These are phyloP conservation scores for Rosellinia necatrix DNA, from an alignment of 2,329 filamentous ascomycete species.

Conservation along the genomic window DNA sequence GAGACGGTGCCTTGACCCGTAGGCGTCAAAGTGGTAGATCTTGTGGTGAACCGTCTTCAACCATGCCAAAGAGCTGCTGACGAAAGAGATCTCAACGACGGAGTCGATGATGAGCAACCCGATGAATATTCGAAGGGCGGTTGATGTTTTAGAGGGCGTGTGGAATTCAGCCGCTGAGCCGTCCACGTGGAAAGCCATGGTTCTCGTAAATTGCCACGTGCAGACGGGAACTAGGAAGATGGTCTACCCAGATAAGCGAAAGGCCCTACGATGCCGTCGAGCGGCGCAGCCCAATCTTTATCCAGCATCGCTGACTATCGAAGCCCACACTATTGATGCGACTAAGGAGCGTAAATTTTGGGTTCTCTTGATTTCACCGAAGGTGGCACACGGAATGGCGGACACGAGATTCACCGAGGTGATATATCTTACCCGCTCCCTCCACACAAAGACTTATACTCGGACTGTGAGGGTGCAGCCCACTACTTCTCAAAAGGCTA, in stretches of 20 bases:
- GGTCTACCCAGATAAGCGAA: too few relatives aligned
- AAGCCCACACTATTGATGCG: not conserved
- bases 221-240: not conserved
- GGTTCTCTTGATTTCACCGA: not conserved
- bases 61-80: slow-evolving; percentile 46
- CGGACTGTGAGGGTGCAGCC: too few relatives aligned
- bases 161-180: not conserved
- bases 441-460: too few relatives aligned
- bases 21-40: slow-evolving; percentile 33
- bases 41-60: slow-evolving; percentile 41
- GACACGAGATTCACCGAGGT: too few relatives aligned
- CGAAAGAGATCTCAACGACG: slow-evolving; percentile 46
- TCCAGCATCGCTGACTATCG: not conserved
- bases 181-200: slow-evolving; percentile 10
- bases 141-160: slow-evolving; percentile 7
- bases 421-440: too few relatives aligned
- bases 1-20: slow-evolving; percentile 34
- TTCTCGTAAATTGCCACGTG: not conserved
- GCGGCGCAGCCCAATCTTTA: not conserved
- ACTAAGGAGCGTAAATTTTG: not conserved
- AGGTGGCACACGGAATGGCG: too few relatives aligned
- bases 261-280: not conserved
- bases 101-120: slow-evolving; percentile 44
- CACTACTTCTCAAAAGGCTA: too few relatives aligned
- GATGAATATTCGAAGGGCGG: slow-evolving; percentile 35